Evolutionary conservation across 768 basidiomycete species (phyloP).

Genomic region (Pulveroboletus sp.): DNA sequence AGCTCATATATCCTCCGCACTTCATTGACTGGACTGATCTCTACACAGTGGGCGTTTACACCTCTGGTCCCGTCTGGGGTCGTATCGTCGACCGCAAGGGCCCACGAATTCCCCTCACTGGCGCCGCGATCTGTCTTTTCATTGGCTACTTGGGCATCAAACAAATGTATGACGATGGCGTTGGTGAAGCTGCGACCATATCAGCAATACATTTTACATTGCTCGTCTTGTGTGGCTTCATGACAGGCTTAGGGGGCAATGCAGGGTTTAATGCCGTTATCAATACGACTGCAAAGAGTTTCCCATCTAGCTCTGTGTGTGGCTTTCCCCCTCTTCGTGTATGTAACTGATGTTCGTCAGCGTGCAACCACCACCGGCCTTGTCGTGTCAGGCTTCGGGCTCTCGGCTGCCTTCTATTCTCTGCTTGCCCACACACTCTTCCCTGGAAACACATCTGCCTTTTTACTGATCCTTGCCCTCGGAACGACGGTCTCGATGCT

Average conservation of each 20-base stretch:
- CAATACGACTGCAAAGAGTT: slow-evolving; percentile 82
- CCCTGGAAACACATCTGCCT: slow-evolving; percentile 74
- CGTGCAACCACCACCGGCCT: slow-evolving; percentile 74
- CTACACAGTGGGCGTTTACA: slow-evolving; percentile 68
- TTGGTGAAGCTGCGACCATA: slow-evolving; percentile 37
- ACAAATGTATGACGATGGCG: slow-evolving; percentile 58
- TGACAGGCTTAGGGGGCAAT: slow-evolving; percentile 78
- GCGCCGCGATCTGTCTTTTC: slow-evolving; percentile 59
- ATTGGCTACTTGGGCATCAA: slow-evolving; percentile 76
- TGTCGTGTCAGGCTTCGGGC: slow-evolving; percentile 84
- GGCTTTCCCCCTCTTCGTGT: background rate
- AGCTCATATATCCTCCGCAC: background rate
- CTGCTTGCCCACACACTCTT: slow-evolving; percentile 68
- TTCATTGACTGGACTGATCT: background rate
- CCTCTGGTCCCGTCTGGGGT: slow-evolving; percentile 76
- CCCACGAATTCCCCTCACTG: slow-evolving; percentile 62
- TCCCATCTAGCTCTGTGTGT: slow-evolving; percentile 67
- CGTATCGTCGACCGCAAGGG: slow-evolving; percentile 73
- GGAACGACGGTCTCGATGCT: slow-evolving; percentile 82
- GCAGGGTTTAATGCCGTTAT: slow-evolving; percentile 67
- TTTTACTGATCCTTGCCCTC: slow-evolving; percentile 70
- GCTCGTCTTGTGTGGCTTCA: slow-evolving; percentile 61
- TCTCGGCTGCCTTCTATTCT: slow-evolving; percentile 90
- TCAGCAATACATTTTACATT: slow-evolving; percentile 43
- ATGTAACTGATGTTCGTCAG: slow-evolving; percentile 32